phyloP scores from a whole-genome alignment of 305 asterid species.

The Caryopteris hybrid region DNA sequence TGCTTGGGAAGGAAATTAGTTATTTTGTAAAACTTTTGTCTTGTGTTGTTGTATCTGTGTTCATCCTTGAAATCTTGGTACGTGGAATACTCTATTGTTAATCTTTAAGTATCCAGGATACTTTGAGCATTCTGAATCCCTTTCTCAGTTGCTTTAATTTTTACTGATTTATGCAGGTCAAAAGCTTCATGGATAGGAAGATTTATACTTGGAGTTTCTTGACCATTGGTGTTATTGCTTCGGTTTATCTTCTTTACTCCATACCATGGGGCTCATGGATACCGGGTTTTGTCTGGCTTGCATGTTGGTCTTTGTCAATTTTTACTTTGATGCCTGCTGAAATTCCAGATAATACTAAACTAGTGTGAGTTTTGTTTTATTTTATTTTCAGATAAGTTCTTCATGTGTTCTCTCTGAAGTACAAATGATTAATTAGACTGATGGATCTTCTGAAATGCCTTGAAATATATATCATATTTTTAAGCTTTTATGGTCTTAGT shows the following conservation, averaged over 20 bases:
- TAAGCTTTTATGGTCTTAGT: not conserved
- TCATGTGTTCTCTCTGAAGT: not conserved
- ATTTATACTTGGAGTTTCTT: slow-evolving; percentile 88
- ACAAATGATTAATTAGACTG: not conserved
- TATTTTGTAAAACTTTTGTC: slow-evolving; percentile 48
- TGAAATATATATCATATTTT: not conserved
- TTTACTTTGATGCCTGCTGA: slow-evolving; percentile 98
- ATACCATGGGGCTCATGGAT: slow-evolving; percentile 48
- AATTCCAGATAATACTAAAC: slow-evolving; percentile 86
- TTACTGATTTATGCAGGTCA: slow-evolving; percentile 54
- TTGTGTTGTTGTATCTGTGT: slow-evolving; percentile 42
- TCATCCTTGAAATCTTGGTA: slow-evolving; percentile 95
- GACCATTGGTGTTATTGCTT: slow-evolving; percentile 60
- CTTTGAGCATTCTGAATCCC: slow-evolving; percentile 7
- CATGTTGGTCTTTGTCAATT: slow-evolving; percentile 76
- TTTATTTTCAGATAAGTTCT: not conserved
- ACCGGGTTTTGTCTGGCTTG: slow-evolving; percentile 60
- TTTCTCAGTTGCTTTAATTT: slow-evolving; percentile 18
- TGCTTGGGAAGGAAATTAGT: slow-evolving; percentile 38
- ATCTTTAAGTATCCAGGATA: slow-evolving; percentile 15
- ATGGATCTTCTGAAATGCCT: not conserved
- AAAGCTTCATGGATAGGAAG: slow-evolving; percentile 83
- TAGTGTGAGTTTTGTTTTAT: slow-evolving; percentile 60
- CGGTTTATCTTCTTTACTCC: slow-evolving; percentile 54
- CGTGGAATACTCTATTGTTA: slow-evolving; percentile 10